Conservation (phyloP, 805 yeast species). For the Komagataella pastoris region DNA sequence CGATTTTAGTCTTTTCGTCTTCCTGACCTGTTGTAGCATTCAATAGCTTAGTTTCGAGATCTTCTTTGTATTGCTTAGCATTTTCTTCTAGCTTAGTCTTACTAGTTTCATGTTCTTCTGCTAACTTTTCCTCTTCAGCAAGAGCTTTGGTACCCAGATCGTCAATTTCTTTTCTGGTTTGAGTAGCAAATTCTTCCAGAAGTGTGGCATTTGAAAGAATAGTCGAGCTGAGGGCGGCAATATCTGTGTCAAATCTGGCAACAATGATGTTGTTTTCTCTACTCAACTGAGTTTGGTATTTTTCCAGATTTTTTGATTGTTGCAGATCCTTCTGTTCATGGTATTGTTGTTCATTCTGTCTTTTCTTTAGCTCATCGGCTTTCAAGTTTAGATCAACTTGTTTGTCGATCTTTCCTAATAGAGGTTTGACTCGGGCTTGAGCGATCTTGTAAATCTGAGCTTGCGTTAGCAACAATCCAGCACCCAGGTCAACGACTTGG, state of each 20-base stretch:
- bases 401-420: conserved; percentile 34
- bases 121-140: conserved; percentile 31
- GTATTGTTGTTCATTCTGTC: conserved; percentile 17
- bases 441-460: conserved; percentile 43
- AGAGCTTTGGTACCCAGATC: conserved; percentile 29
- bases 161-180: conserved; percentile 27
- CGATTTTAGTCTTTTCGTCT: conserved; percentile 14
- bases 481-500: conserved; percentile 35
- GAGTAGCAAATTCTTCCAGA: conserved; percentile 24
- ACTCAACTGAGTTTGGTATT: conserved; percentile 22
- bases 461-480: conserved; percentile 40
- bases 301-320: conserved; percentile 22
- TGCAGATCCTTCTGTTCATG: conserved; percentile 15
- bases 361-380: conserved; percentile 9
- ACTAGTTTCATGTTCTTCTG: conserved; percentile 29
- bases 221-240: conserved; percentile 11
- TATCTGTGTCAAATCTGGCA: conserved; percentile 10
- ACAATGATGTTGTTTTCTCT: conserved; percentile 22
- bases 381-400: conserved; percentile 28
- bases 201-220: conserved; percentile 16
- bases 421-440: conserved; percentile 39
- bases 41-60: conserved; percentile 14
- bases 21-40: conserved; percentile 15
- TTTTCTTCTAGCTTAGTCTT: conserved; percentile 27
- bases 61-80: conserved; percentile 29